Conservation (phyloP, 805 yeast genomes). For the Cyberlindnera suaveolens region DNA sequence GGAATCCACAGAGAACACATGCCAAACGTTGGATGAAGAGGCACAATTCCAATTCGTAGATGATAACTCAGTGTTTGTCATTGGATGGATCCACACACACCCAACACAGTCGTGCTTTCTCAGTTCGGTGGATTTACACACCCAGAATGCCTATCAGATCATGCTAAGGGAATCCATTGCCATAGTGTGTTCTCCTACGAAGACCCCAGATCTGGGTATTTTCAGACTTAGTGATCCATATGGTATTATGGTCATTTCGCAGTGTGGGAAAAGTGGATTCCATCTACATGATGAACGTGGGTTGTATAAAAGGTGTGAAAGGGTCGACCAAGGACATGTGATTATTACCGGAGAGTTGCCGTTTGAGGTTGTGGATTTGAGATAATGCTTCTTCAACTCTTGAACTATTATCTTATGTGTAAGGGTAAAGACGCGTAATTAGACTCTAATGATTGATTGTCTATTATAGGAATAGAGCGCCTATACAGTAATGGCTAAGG, state of each 20-base stretch:
- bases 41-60: slow-evolving; percentile 50
- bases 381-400: slow-evolving; percentile 18
- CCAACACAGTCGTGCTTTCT: slow-evolving; percentile 69
- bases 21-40: slow-evolving; percentile 57
- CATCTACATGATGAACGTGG: slow-evolving; percentile 54
- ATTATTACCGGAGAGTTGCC: slow-evolving; percentile 39
- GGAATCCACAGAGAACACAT: slow-evolving; percentile 55
- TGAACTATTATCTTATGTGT: too few relatives aligned
- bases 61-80: slow-evolving; percentile 47
- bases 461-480: too few relatives aligned
- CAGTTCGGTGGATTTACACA: slow-evolving; percentile 61
- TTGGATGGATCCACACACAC: slow-evolving; percentile 74
- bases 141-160: slow-evolving; percentile 61
- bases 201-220: slow-evolving; percentile 39
- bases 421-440: too few relatives aligned
- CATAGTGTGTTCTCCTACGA: slow-evolving; percentile 55
- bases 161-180: slow-evolving; percentile 69
- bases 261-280: slow-evolving; percentile 45
- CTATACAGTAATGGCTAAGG: too few relatives aligned
- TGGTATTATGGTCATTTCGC: slow-evolving; percentile 49
- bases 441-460: too few relatives aligned
- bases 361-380: slow-evolving; percentile 42
- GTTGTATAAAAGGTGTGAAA: slow-evolving; percentile 42
- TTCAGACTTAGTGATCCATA: slow-evolving; percentile 63
- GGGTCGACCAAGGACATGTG: slow-evolving; percentile 41